Evolutionary conservation across 1,139 yeast genomes (phyloP).

Genomic region (Nadsonia commutata): DNA sequence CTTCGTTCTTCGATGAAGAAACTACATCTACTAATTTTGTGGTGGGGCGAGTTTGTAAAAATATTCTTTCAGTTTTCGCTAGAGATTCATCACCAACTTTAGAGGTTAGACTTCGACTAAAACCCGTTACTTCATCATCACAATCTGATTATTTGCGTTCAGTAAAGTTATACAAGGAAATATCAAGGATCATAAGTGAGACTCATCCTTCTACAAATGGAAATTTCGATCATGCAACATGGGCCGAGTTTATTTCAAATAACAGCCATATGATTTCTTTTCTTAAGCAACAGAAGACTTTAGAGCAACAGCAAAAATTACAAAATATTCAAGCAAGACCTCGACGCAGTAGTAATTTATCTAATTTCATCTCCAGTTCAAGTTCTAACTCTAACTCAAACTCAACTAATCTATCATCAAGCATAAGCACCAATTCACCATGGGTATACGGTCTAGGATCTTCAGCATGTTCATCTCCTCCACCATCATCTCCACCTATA

Average conservation of each 20-base stretch:
- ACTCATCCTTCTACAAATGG: conserved; percentile 1
- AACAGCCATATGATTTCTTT: neutral
- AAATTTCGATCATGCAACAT: conserved; percentile 7
- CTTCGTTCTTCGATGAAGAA: neutral
- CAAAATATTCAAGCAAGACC: neutral
- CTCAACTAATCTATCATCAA: neutral
- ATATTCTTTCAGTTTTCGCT: neutral
- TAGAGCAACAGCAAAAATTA: neutral
- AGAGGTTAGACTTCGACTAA: conserved; percentile 3
- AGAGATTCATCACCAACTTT: neutral
- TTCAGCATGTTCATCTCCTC: neutral
- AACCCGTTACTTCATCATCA: conserved; percentile 6
- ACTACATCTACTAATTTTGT: neutral
- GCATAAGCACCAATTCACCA: neutral
- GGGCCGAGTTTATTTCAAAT: conserved; percentile 6
- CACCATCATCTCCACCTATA: neutral
- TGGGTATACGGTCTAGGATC: neutral
- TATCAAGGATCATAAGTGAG: conserved; percentile 2
- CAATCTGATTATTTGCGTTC: conserved; percentile 8
- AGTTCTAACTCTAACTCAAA: neutral
- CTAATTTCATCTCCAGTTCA: neutral
- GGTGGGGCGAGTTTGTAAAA: neutral
- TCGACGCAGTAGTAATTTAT: neutral
- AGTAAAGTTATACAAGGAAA: conserved; percentile 5
- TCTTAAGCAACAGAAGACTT: neutral